Conservation (phyloP, 257 asterid species). For the Petunia secreta region DNA sequence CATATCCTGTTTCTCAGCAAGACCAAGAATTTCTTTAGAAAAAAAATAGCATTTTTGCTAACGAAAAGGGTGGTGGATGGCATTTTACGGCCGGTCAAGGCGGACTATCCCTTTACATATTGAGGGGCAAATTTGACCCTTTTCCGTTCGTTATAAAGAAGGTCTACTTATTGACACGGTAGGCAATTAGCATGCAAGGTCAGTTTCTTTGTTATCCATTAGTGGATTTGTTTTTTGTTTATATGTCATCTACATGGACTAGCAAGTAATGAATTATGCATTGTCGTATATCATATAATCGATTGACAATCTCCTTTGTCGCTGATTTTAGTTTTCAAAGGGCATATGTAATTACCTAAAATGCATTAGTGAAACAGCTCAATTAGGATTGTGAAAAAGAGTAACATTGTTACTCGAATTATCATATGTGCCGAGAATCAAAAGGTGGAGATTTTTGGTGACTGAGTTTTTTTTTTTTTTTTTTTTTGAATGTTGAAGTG, state of each 20-base stretch:
- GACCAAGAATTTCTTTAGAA: too few species aligned
- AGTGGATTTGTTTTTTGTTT: not conserved
- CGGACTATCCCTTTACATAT: too few species aligned
- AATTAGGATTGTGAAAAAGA: not conserved
- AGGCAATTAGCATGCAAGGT: not conserved
- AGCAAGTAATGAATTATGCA: not conserved
- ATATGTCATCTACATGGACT: slow-evolving; percentile 20
- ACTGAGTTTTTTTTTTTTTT: not conserved
- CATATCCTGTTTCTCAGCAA: too few species aligned
- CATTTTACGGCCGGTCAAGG: too few species aligned
- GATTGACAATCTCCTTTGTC: slow-evolving; percentile 7
- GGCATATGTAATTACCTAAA: not conserved
- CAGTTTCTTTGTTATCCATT: not conserved
- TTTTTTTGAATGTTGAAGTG: slow-evolving; percentile 4
- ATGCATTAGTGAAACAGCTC: not conserved
- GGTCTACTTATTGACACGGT: slow-evolving; percentile 3
- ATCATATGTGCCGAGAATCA: not conserved
- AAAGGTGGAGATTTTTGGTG: not conserved
- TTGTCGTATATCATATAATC: slow-evolving; percentile 10
- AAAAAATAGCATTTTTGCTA: too few species aligned
- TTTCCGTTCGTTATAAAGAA: not conserved
- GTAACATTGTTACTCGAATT: not conserved
- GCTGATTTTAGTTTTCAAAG: not conserved
- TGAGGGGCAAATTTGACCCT: too few species aligned
- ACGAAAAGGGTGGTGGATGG: too few species aligned